Conservation (phyloP, 2,329 filamentous ascomycete genomes). For the Beauveria bassiana region DNA sequence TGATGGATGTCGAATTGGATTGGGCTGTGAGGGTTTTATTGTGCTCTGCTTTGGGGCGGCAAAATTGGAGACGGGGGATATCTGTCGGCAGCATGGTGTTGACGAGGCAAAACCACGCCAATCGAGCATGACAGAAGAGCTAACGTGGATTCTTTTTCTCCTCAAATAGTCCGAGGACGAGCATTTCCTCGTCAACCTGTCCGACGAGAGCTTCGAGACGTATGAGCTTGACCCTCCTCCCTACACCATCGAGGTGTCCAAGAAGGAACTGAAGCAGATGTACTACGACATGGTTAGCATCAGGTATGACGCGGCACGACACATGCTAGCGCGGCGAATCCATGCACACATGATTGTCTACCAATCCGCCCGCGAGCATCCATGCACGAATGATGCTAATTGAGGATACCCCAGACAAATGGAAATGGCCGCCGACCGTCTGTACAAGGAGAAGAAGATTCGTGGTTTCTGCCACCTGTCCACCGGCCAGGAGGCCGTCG, state of each 20-base stretch:
- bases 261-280: slow-evolving; percentile 98
- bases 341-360: no score
- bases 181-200: slow-evolving; percentile 84
- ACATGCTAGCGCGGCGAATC: not conserved
- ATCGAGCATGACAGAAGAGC: not conserved
- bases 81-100: slow-evolving; percentile 4
- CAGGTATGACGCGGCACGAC: slow-evolving; percentile 53
- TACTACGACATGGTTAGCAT: slow-evolving; percentile 96
- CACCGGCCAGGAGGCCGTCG: slow-evolving; percentile 94
- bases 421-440: slow-evolving; percentile 97
- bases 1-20: not conserved
- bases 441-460: slow-evolving; percentile 99
- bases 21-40: not conserved
- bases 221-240: slow-evolving; percentile 96
- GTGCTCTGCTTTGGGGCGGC: not conserved
- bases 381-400: slow-evolving; percentile 10
- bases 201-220: slow-evolving; percentile 98
- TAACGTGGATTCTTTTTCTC: not conserved
- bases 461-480: slow-evolving; percentile 99
- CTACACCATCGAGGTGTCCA: slow-evolving; percentile 88
- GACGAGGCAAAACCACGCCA: not conserved
- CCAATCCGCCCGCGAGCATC: not conserved
- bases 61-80: not conserved
- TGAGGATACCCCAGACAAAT: slow-evolving; percentile 63
- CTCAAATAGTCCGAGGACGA: slow-evolving; percentile 74